phyloP scores from a whole-genome alignment of 441 rosid genomes.

The Euphorbia schlechtendalii region DNA sequence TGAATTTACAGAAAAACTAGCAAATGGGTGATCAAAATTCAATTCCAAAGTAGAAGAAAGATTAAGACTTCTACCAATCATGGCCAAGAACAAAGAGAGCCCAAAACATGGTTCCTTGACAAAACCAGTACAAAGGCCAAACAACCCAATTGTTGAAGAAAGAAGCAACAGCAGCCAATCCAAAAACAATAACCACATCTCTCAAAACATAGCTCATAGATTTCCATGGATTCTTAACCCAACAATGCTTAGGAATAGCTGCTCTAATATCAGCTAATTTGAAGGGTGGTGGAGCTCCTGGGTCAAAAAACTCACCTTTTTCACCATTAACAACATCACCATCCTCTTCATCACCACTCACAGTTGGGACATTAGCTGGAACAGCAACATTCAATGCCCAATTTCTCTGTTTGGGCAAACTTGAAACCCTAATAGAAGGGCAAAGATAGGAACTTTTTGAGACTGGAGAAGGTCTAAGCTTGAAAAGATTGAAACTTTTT shows the following conservation, averaged over 20 bases:
- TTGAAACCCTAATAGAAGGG: slow-evolving; percentile 21
- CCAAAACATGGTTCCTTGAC: slow-evolving; percentile 98
- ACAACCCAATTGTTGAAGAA: slow-evolving; percentile 61
- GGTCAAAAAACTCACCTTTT: slow-evolving; percentile 36
- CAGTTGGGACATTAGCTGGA: slow-evolving; percentile 21
- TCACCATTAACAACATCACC: neutral
- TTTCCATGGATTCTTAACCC: slow-evolving; percentile 88
- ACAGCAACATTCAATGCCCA: slow-evolving; percentile 35
- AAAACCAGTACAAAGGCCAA: slow-evolving; percentile 95
- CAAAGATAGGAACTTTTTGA: slow-evolving; percentile 22
- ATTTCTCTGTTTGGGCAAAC: slow-evolving; percentile 19
- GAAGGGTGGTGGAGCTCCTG: slow-evolving; percentile 79
- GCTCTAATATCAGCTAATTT: slow-evolving; percentile 71
- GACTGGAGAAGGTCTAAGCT: slow-evolving; percentile 18
- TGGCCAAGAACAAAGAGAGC: slow-evolving; percentile 97
- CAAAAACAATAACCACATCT: slow-evolving; percentile 66
- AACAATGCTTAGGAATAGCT: slow-evolving; percentile 97
- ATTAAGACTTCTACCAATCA: slow-evolving; percentile 58
- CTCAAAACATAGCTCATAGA: slow-evolving; percentile 93
- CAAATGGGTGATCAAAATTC: neutral
- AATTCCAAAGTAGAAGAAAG: neutral
- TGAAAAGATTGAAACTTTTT: slow-evolving; percentile 13
- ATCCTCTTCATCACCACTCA: slow-evolving; percentile 18
- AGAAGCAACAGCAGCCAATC: slow-evolving; percentile 77
- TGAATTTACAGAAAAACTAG: neutral